Base-by-base conservation (phyloP, 2,329 filamentous ascomycete genomes). In the Amauroascus niger region DNA sequence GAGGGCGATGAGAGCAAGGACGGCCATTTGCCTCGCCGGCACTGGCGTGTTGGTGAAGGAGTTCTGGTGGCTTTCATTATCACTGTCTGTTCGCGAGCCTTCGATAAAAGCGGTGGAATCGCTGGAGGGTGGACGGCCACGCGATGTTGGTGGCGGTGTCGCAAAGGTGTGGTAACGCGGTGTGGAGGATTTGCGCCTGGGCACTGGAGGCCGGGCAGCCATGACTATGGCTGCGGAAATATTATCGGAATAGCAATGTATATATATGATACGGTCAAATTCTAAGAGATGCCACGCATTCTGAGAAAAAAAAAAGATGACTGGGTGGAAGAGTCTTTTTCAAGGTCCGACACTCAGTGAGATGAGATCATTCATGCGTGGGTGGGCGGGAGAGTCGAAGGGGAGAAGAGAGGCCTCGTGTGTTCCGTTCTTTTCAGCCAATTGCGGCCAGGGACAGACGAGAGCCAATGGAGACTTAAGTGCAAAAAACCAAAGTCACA, bases 1-100 rank as follows among this genome's bases (percentile, higher is more conserved):
- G 20, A 98, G 77, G 6, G 90, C 90, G 56, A 98, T 87, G 59
- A 96, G 74, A 1, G 91, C 91, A 32, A 98, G 75, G 11, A 97
- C 80, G 4, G 83, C 78, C 57, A 98, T 83, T 73, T 97, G 93
- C 60, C 78, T 82, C 59, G 82, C 81, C 0, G 93, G 93, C 16
- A 98, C 72, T 0, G 91, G 90, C 1, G 88, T 87, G 59, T 81
- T 55, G 2, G 51, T 26, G 24, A 49, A 51, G 1, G 59, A 33
- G 14, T 57, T 51, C 28, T 61, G 45, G 13, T 58, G 40, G 18
- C 58, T 57, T 22, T 58, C 48, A 6, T 67, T 67, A 60, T 66
- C 57, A 30, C 62, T 59, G 9, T 57, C 57, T 9, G 50, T 30
- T 7, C 41, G 9, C 7, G 41, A 37, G 8, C 28, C 41, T 11